Evolutionary conservation across 1,139 yeast genomes (phyloP), one percentile per base, ranked within the genome.

Genomic region (Debaryomyces udenii): DNA sequence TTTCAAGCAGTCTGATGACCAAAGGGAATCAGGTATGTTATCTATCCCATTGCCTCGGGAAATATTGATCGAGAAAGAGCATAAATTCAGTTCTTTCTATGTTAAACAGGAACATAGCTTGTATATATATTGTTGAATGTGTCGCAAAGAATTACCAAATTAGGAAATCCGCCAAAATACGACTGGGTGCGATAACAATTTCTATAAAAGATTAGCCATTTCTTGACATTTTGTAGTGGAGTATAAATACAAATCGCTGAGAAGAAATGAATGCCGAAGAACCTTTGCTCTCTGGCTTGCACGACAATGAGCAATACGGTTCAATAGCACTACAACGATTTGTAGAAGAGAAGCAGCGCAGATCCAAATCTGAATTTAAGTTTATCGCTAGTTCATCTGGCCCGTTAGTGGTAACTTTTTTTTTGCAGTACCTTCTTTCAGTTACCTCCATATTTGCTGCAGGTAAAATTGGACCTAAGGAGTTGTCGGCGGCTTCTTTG

Each of bases 401-500:
- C 3, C 81, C 82, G 2, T 53, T 78, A 28, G 66, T 76, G 1
- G 52, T 75, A 10, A 73, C 82, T 7, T 77, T 75, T 50, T 65
- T 75, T 44, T 66, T 78, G 45, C 81, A 78, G 48, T 76, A 74
- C 48, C 59, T 74, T 2, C 56, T 77, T 35, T 68, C 81, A 1
- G 73, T 76, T 11, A 70, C 74, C 16, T 70, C 80, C 1, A 68
- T 78, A 13, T 75, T 70, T 50, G 63, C 77, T 2, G 70, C 77
- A 13, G 81, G 82, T 0, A 70, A 68, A 39, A 52, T 78, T 39
- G 80, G 78, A 1, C 59, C 74, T 6, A 56, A 54, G 34, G 76
- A 74, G 44, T 53, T 74, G 22, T 80, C 80, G 0, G 76, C 80
- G 5, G 76, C 74, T 3, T 71, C 80, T 0, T 60, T 76, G 32